Evolutionary conservation across 352 stramenopile genomes (phyloP).

Genomic region (Phytophthora crassamura): DNA sequence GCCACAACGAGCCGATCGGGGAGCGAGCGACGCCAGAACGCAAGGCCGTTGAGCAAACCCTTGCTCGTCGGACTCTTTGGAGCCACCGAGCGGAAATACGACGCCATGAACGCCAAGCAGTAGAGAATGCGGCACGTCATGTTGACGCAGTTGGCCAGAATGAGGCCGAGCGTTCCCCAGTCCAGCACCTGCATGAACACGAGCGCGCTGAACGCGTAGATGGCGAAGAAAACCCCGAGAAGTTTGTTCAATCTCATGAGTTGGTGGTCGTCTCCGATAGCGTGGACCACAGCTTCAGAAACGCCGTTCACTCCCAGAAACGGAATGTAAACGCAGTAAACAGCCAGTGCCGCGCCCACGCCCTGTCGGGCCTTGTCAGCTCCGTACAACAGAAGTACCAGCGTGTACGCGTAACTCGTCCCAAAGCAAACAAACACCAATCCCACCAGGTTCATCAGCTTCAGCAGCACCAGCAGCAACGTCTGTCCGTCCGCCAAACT

Average conservation of each 20-base stretch:
- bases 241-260: conserved; percentile 86
- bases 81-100: conserved; percentile 47
- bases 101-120: conserved; percentile 74
- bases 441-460: conserved; percentile 85
- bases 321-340: conserved; percentile 95
- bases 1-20: conserved; percentile 56
- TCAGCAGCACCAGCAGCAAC: conserved; percentile 82
- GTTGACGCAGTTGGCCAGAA: conserved; percentile 89
- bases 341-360: conserved; percentile 59
- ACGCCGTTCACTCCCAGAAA: conserved; percentile 96
- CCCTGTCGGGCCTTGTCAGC: conserved; percentile 66
- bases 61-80: conserved; percentile 1
- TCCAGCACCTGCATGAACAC: conserved; percentile 69
- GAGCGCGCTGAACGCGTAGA: conserved; percentile 69
- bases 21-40: conserved; percentile 62
- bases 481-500: conserved; percentile 41
- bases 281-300: conserved; percentile 96
- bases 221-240: conserved; percentile 80
- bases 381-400: conserved; percentile 85
- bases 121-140: conserved; percentile 88
- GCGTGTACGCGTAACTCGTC: conserved; percentile 77
- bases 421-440: conserved; percentile 89
- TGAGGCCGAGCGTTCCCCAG: conserved; percentile 74
- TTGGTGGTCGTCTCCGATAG: conserved; percentile 68
- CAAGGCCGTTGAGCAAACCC: conserved; percentile 25